Percentiles rank a stretch among this genome's conserved stretches.
phyloP scores from a whole-genome alignment of 495 filamentous ascomycete genomes.

The Penicillium pancosmium region DNA sequence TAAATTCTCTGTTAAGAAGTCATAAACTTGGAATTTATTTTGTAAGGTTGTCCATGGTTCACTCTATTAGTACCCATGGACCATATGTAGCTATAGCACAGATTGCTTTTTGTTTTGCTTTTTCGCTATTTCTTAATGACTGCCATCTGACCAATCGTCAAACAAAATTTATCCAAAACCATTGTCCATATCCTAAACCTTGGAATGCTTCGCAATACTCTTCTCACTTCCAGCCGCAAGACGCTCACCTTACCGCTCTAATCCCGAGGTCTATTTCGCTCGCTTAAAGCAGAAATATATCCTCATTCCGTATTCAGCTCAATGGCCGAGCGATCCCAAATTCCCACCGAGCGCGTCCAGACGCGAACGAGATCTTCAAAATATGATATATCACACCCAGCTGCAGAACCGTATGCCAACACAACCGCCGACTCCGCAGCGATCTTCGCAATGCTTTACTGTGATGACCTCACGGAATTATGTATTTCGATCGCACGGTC shows the following conservation, averaged over 20 bases:
- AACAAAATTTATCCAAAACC: too few species aligned
- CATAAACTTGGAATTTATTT: too few species aligned
- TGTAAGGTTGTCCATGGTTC: too few species aligned
- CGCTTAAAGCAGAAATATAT: not conserved
- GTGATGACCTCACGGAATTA: not conserved
- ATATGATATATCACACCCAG: constrained; percentile 7
- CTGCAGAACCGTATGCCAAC: not conserved
- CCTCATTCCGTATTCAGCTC: not conserved
- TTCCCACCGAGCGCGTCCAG: not conserved
- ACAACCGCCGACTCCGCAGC: not conserved
- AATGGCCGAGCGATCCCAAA: not conserved
- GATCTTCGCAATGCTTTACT: not conserved
- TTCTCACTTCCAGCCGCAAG: not conserved
- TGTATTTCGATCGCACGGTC: not conserved
- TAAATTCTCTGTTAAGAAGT: too few species aligned
- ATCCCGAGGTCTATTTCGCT: not conserved
- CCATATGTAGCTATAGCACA: too few species aligned
- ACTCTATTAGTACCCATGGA: too few species aligned
- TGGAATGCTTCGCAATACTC: too few species aligned
- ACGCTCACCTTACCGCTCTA: not conserved
- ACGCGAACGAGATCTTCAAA: constrained; percentile 3
- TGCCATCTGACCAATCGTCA: not conserved
- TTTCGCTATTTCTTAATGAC: not conserved
- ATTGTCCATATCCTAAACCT: too few species aligned
- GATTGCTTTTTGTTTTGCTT: too few species aligned